phyloP scores from a whole-genome alignment of 192 early-diverging fungal species.

The Entophlyctis luteolus region DNA sequence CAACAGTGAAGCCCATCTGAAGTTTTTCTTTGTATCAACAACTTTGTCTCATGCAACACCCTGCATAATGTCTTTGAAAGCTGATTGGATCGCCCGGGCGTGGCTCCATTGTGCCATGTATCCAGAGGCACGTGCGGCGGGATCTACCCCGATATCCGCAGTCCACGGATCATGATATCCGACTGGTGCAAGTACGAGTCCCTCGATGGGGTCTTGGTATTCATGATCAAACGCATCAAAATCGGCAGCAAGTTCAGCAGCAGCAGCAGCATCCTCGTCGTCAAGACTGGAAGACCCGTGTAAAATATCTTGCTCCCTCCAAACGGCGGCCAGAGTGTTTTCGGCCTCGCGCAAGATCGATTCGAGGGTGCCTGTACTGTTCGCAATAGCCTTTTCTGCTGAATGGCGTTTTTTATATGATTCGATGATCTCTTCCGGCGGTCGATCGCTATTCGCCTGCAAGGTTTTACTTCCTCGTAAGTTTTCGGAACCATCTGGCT shows the following conservation, averaged over 20 bases:
- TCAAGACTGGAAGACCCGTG: too few species aligned
- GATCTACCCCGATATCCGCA: neutral
- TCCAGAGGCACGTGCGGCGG: neutral
- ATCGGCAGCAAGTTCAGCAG: neutral
- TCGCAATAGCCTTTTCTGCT: neutral
- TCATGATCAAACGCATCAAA: conserved; percentile 55
- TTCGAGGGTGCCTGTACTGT: conserved; percentile 9
- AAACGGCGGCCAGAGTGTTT: neutral
- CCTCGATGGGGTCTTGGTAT: conserved; percentile 41
- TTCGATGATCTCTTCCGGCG: conserved; percentile 28
- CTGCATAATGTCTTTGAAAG: conserved; percentile 22
- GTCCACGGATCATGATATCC: conserved; percentile 17
- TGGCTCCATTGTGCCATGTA: conserved; percentile 21
- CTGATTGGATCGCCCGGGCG: conserved; percentile 7
- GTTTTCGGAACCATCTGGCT: neutral
- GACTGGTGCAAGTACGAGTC: conserved; percentile 14
- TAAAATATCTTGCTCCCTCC: too few species aligned
- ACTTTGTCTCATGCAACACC: neutral
- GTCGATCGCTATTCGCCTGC: conserved; percentile 33
- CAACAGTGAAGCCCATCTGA: too few species aligned
- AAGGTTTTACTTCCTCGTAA: neutral
- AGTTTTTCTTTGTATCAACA: too few species aligned
- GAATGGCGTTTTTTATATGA: conserved; percentile 4
- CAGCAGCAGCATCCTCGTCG: conserved; percentile 4
- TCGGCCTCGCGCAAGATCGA: conserved; percentile 18